phyloP scores from a whole-genome alignment of 2,329 filamentous ascomycete genomes.

The Helotiales sp. region DNA sequence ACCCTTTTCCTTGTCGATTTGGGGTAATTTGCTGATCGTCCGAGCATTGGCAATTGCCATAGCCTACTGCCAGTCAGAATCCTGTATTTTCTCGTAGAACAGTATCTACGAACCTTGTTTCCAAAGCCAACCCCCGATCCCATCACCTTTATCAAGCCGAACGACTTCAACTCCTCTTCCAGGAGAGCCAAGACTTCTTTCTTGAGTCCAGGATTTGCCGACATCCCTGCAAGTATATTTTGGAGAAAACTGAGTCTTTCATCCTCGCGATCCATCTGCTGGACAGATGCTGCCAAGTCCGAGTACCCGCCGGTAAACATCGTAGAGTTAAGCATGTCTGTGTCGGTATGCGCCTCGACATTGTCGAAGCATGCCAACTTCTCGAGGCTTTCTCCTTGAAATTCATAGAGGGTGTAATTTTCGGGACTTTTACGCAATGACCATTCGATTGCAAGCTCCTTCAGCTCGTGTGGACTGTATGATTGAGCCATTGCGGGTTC shows the following conservation, averaged over 20 bases:
- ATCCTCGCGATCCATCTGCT: background rate
- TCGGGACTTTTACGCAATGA: background rate
- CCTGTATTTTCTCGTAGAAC: background rate
- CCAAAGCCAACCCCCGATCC: background rate
- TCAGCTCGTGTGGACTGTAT: background rate
- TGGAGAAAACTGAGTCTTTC: conserved; percentile 1
- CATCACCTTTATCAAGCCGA: background rate
- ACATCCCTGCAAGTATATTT: background rate
- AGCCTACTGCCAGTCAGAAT: background rate
- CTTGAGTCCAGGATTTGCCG: background rate
- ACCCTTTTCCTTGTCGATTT: background rate
- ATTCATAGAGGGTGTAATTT: background rate
- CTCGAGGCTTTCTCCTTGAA: background rate
- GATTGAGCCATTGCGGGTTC: background rate
- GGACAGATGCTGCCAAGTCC: background rate
- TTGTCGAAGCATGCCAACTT: background rate
- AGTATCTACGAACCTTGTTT: background rate
- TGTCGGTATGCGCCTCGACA: background rate
- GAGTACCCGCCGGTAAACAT: conserved; percentile 4
- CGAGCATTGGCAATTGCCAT: background rate
- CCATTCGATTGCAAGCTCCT: conserved; percentile 10
- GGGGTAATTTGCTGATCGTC: background rate
- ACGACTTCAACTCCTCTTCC: background rate
- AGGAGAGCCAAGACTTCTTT: background rate
- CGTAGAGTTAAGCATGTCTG: background rate